Evolutionary conservation across 2,329 filamentous ascomycete species (phyloP).

Genomic region (Cordyceps cateniannulata): DNA sequence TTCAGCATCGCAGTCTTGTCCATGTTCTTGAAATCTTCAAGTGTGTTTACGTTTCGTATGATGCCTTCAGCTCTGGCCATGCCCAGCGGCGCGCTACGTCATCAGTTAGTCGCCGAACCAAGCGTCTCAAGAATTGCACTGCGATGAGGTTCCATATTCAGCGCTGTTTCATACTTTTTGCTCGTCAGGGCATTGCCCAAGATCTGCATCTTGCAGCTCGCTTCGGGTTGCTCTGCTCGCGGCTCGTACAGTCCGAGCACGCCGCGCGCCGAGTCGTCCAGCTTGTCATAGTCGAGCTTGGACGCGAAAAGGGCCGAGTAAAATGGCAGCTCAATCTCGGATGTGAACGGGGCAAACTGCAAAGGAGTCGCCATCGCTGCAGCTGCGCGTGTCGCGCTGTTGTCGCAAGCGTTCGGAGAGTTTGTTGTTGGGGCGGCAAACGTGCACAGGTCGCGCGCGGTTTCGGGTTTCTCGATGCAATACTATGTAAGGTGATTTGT

Average conservation of each 20-base stretch:
- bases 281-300: conserved; percentile 95
- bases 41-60: conserved; percentile 93
- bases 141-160: background rate
- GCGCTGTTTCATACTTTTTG: conserved; percentile 58
- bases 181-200: conserved; percentile 79
- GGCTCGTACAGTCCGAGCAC: conserved; percentile 87
- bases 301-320: conserved; percentile 86
- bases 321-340: conserved; percentile 92
- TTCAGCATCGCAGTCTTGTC: conserved; percentile 76
- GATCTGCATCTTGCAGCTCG: conserved; percentile 85
- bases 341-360: conserved; percentile 81
- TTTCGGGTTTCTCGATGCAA: background rate
- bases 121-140: background rate
- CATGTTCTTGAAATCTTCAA: conserved; percentile 82
- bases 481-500: too few species aligned
- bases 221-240: conserved; percentile 63
- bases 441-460: background rate
- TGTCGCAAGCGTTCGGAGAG: background rate
- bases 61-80: conserved; percentile 83
- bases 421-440: background rate
- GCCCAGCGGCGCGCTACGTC: conserved; percentile 55
- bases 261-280: conserved; percentile 85
- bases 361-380: conserved; percentile 44
- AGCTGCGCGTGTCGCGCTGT: background rate
- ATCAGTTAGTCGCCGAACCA: background rate